These are phyloP conservation scores for Aspergillus jensenii DNA, from an alignment of 2,329 filamentous ascomycete genomes.

Conservation along the genomic window DNA sequence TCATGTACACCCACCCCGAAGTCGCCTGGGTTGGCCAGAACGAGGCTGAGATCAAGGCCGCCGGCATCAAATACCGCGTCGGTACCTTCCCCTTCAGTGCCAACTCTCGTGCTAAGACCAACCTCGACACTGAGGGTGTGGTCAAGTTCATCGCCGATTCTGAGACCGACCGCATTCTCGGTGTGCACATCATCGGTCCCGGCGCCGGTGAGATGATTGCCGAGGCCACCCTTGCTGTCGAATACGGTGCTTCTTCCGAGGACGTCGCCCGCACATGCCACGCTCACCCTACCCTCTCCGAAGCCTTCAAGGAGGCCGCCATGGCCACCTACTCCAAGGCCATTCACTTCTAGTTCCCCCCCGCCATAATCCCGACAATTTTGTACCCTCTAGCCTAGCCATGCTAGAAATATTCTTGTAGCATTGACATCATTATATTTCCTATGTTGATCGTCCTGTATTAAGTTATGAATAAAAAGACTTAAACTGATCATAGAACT, in stretches of 20 bases:
- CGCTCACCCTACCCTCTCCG: conserved; percentile 90
- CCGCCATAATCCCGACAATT: conserved; percentile 23
- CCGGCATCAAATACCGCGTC: conserved; percentile 86
- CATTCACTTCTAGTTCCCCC: conserved; percentile 76
- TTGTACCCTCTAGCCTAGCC: conserved; percentile 33
- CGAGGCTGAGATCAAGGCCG: conserved; percentile 90
- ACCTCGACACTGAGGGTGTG: conserved; percentile 90
- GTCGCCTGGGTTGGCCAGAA: conserved; percentile 98
- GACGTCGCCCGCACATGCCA: conserved; percentile 94
- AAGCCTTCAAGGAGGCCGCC: conserved; percentile 99
- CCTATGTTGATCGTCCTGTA: conserved; percentile 25
- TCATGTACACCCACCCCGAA: conserved; percentile 99
- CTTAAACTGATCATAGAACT: conserved; percentile 13
- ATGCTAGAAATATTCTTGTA: conserved; percentile 38
- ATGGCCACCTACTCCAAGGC: conserved; percentile 96
- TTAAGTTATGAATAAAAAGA: conserved; percentile 18
- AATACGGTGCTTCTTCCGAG: conserved; percentile 94
- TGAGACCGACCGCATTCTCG: conserved; percentile 92
- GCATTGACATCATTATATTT: conserved; percentile 37
- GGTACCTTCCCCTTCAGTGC: conserved; percentile 96
- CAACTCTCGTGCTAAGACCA: conserved; percentile 98
- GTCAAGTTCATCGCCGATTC: conserved; percentile 97
- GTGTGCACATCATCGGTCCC: conserved; percentile 93
- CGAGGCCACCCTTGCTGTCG: conserved; percentile 88
- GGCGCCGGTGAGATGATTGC: conserved; percentile 99